These are phyloP conservation scores for Tetrapisispora taiwanensis DNA, from an alignment of 805 yeast genomes.

Conservation along the genomic window DNA sequence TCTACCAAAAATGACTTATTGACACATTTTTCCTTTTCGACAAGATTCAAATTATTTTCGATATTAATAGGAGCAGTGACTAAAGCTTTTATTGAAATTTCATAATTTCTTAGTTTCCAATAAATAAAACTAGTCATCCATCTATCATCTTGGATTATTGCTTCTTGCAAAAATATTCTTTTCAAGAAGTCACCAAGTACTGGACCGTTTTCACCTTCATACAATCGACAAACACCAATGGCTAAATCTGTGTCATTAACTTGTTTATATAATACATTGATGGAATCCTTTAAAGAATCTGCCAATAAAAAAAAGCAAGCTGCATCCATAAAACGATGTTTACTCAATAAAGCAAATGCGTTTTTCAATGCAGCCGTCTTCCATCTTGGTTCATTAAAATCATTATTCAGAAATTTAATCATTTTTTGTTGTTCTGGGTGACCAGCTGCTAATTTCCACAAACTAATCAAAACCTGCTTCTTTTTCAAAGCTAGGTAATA, in stretches of 20 bases:
- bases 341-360: slow-evolving; percentile 82
- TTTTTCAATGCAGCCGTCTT: slow-evolving; percentile 81
- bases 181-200: slow-evolving; percentile 41
- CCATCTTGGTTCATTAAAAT: slow-evolving; percentile 72
- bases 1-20: slow-evolving; percentile 46
- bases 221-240: slow-evolving; percentile 67
- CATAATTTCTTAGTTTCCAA: slow-evolving; percentile 48
- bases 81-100: slow-evolving; percentile 51
- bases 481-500: slow-evolving; percentile 71
- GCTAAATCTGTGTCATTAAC: slow-evolving; percentile 65
- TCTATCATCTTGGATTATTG: slow-evolving; percentile 54
- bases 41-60: slow-evolving; percentile 19
- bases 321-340: slow-evolving; percentile 78
- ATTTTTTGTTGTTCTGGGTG: slow-evolving; percentile 79
- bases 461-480: slow-evolving; percentile 62
- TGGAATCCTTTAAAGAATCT: slow-evolving; percentile 64
- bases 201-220: slow-evolving; percentile 53
- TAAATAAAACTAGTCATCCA: slow-evolving; percentile 79
- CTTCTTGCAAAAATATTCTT: slow-evolving; percentile 42
- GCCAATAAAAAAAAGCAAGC: slow-evolving; percentile 82
- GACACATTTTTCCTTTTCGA: slow-evolving; percentile 27
- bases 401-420: slow-evolving; percentile 64
- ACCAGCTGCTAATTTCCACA: slow-evolving; percentile 71
- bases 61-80: slow-evolving; percentile 43
- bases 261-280: slow-evolving; percentile 59